A percentile compares a stretch with the other conserved stretches of the same genome.
Conservation (phyloP, 305 asterid genomes). For the Solanum hybrid region DNA sequence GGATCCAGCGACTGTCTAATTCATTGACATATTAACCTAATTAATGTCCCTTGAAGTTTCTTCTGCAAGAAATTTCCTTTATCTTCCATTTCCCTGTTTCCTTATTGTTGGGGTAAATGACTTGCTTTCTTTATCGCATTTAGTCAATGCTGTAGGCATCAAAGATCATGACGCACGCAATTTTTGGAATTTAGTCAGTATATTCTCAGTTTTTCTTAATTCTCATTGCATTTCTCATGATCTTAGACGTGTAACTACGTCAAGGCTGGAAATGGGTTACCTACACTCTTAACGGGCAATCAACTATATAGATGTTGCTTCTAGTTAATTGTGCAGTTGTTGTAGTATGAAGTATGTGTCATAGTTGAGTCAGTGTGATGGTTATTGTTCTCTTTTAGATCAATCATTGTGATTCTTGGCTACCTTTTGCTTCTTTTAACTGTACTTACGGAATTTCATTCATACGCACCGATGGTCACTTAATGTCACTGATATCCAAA, state of each 20-base stretch:
- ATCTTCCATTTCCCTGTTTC: neutral
- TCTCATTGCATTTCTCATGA: neutral
- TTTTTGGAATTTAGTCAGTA: neutral
- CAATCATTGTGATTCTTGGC: neutral
- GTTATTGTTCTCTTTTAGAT: neutral
- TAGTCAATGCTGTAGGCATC: neutral
- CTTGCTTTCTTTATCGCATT: neutral
- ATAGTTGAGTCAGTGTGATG: neutral
- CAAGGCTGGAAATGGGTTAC: neutral
- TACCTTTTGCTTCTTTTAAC: neutral
- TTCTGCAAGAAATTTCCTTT: neutral
- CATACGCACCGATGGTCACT: neutral
- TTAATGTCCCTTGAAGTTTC: neutral
- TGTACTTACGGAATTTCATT: neutral
- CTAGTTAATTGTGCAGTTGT: neutral
- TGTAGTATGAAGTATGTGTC: neutral
- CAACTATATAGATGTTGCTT: neutral
- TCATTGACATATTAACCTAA: neutral
- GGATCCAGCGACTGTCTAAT: neutral
- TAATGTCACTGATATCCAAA: neutral
- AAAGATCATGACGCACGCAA: neutral
- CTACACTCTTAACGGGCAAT: neutral
- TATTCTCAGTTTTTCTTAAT: neutral
- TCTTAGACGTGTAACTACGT: neutral
- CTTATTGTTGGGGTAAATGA: neutral